phyloP scores from a whole-genome alignment of 1,284 basidiomycete genomes.

The Tranzscheliella williamsii region DNA sequence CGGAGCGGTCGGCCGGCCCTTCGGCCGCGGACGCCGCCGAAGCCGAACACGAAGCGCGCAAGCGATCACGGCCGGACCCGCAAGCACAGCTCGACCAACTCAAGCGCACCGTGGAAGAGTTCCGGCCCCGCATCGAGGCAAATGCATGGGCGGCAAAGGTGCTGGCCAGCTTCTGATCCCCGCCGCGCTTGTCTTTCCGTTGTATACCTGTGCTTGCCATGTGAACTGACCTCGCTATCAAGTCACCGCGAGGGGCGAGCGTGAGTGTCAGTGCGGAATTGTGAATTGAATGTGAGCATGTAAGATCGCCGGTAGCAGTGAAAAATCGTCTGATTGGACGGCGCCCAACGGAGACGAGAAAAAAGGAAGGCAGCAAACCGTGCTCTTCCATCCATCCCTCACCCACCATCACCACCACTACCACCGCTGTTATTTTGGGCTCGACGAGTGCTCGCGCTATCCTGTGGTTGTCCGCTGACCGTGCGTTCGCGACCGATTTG shows the following conservation, averaged over 20 bases:
- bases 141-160: conserved; percentile 77
- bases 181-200: not conserved
- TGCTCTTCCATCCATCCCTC: not conserved
- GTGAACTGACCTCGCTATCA: not conserved
- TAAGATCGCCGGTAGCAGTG: not conserved
- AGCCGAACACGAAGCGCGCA: conserved; percentile 13
- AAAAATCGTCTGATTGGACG: too few relatives aligned
- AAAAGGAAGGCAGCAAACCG: not conserved
- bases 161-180: conserved; percentile 61
- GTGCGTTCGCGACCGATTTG: not conserved
- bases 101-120: conserved; percentile 70
- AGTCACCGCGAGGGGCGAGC: too few relatives aligned
- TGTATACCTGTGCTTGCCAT: not conserved
- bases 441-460: not conserved
- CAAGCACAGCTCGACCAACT: conserved; percentile 70
- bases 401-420: not conserved
- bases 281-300: not conserved
- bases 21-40: conserved; percentile 63
- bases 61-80: conserved; percentile 60
- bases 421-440: not conserved
- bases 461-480: not conserved
- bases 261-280: not conserved
- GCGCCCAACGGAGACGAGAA: not conserved
- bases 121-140: conserved; percentile 70
- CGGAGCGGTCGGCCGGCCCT: conserved; percentile 53